Base-by-base conservation (phyloP, 768 basidiomycete genomes). In the Boletellus ananas region DNA sequence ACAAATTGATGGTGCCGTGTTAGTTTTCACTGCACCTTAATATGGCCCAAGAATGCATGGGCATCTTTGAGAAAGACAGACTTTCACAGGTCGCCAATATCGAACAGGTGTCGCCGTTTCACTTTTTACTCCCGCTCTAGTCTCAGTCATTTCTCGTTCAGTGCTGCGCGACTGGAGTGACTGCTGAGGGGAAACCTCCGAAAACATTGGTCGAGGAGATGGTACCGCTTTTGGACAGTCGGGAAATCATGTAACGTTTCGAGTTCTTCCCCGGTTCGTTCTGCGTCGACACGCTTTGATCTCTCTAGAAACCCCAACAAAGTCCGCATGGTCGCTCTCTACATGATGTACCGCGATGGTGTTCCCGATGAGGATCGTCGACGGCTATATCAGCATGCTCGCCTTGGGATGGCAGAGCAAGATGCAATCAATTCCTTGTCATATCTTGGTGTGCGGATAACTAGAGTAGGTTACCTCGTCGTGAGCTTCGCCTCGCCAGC, bases 1-100 rank as follows among this genome's bases (percentile, higher is more conserved):
- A 4, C n/a, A 38, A 29, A 23, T 36, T 27, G 27, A 58, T 42
- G 10, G 23, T 29, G n/a, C 29, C 16, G 35, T 20, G 21, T 34
- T 64, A 97, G 90, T 97, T 97, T 71, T 99, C 96, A 2, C 69
- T 96, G 38, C 96, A 99, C 70, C 74, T 98, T 36, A 96, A 86
- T 58, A 95, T 99, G 90, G 95, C 95, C 0, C 91, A 97, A 66
- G 92, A 95, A 57, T 97, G 93, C 61, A 98, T 99, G 96, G 79
- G 71, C 7, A 78, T 93, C 34, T 99, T 98, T 58, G 94, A 94
- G 65, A 81, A 80, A 54, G 85, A 90, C 63, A 91, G 93, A 60
- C 72, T 99, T 41, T 79, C 91, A 10, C 72, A 83, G 18, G 79
- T 91, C 1, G 95, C 87, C 9, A 84, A 83, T 34, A 90, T 99